phyloP scores from a whole-genome alignment of 352 stramenopile genomes.

The Blastocystis sp. region DNA sequence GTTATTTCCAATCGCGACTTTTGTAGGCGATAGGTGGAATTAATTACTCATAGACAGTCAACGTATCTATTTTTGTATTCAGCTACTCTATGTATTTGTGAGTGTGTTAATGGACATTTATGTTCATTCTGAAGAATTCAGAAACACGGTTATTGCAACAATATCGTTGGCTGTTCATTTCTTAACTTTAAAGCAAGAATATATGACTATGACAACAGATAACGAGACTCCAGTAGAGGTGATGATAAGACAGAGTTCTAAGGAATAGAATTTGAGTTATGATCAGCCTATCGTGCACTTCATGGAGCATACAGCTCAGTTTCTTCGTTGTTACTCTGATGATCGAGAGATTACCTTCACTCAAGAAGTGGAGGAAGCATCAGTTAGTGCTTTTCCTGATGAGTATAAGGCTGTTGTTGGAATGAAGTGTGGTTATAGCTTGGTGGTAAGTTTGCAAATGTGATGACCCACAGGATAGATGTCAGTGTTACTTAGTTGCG shows the following conservation, averaged over 20 bases:
- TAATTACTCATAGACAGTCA: not conserved
- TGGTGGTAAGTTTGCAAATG: not conserved
- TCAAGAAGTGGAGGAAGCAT: not conserved
- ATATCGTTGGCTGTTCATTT: slow-evolving; percentile 23
- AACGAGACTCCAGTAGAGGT: not conserved
- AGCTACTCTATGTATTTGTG: not conserved
- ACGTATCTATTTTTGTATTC: slow-evolving; percentile 8
- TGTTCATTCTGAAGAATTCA: not conserved
- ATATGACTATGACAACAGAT: not conserved
- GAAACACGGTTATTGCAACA: not conserved
- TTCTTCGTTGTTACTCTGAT: not conserved
- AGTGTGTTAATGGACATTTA: not conserved
- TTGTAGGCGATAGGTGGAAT: not conserved
- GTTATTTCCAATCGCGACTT: slow-evolving; percentile 5
- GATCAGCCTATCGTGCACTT: not conserved
- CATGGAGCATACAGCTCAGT: not conserved
- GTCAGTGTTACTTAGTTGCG: not conserved
- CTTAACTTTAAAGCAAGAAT: not conserved
- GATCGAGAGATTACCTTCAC: not conserved
- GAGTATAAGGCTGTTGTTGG: slow-evolving; percentile 7
- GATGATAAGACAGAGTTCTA: not conserved
- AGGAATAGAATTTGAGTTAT: not conserved
- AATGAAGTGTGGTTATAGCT: not conserved
- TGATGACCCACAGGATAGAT: not conserved
- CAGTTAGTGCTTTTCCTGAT: not conserved